Evolutionary conservation across 108 stramenopile genomes (phyloP).

Genomic region (Skeletonema potamos): DNA sequence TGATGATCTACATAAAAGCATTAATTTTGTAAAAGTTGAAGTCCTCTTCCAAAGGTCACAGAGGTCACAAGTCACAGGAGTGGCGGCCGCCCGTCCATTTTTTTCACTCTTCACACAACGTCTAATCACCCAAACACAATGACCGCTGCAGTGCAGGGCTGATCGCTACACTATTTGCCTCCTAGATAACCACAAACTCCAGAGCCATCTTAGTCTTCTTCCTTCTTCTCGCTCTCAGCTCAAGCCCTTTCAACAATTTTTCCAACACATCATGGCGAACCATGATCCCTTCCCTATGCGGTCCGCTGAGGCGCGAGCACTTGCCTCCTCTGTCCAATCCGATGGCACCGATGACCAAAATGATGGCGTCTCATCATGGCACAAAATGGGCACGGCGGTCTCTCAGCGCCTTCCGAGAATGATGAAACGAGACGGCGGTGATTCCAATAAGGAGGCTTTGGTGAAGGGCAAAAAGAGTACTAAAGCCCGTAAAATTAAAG

Average conservation of each 20-base stretch:
- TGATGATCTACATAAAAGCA: no score
- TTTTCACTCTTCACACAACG: no score
- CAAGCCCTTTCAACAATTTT: no score
- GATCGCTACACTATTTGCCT: no score
- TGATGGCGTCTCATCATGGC: slow-evolving; percentile 32
- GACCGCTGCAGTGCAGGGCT: no score
- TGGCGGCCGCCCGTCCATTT: no score
- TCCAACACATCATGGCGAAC: slow-evolving; percentile 37
- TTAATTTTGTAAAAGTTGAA: no score
- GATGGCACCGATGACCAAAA: slow-evolving; percentile 5
- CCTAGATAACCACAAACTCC: background rate
- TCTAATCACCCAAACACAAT: no score
- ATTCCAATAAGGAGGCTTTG: slow-evolving; percentile 13
- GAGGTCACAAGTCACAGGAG: no score
- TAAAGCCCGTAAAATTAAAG: slow-evolving; percentile 4
- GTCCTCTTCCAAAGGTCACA: no score
- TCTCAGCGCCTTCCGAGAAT: slow-evolving; percentile 20
- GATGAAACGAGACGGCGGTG: slow-evolving; percentile 14
- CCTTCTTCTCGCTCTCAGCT: no score
- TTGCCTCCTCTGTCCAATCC: slow-evolving; percentile 44
- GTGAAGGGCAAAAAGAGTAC: slow-evolving; percentile 18
- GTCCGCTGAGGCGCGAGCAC: slow-evolving; percentile 66
- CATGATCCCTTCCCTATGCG: slow-evolving; percentile 85
- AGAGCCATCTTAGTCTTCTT: background rate
- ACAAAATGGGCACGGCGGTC: slow-evolving; percentile 39